Base-by-base conservation (phyloP, 257 asterid species). In the Nyctanthes arbortristis region DNA sequence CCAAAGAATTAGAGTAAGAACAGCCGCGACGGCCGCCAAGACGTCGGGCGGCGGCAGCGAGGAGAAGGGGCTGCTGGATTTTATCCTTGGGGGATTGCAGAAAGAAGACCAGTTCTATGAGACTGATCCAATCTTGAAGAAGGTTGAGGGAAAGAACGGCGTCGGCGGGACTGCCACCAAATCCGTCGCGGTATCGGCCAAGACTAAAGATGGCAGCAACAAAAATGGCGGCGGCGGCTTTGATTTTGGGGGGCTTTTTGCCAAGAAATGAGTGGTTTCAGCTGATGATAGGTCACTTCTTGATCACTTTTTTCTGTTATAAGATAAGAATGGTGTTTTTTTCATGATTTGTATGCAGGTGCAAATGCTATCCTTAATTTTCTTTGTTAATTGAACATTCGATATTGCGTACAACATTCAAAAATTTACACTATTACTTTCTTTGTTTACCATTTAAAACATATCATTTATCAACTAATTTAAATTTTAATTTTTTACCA, bases 31-130 rank as follows among this genome's bases (percentile, higher is more conserved):
- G 5, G 84, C 89, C 4, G 82, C 92, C 2, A 89, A 86, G 56
- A 61, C 89, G 5, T 34, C 94, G 0, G 88, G 87, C 1, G 87
- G 86, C 66, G 34, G 82, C 66, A 69, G 73, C 12, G 84, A 82
- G 77, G 96, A 87, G 84, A 89, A 92, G 76, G 78, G 96, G n/a
- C 14, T 88, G 11, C 32, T 83, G 61, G 98, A 89, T 68, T 92
- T 84, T 72, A 74, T 92, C 16, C 72, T 89, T 2, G 96, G 96
- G 7, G 79, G 73, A 3, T 36, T 92, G n/a, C 32, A 73, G 24
- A 89, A 92, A 80, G 66, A 82, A 68, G 96, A 92, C n/a, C 98
- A 92, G 81, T 75, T 92, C 63, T 81, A 86, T 67, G 98, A 92
- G 79, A 86, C 89, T 36, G 96, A 92, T 61, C 98, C 98, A 8